Evolutionary conservation across 2,329 filamentous ascomycete genomes (phyloP).

Genomic region (Endoconidiophora laricicola): DNA sequence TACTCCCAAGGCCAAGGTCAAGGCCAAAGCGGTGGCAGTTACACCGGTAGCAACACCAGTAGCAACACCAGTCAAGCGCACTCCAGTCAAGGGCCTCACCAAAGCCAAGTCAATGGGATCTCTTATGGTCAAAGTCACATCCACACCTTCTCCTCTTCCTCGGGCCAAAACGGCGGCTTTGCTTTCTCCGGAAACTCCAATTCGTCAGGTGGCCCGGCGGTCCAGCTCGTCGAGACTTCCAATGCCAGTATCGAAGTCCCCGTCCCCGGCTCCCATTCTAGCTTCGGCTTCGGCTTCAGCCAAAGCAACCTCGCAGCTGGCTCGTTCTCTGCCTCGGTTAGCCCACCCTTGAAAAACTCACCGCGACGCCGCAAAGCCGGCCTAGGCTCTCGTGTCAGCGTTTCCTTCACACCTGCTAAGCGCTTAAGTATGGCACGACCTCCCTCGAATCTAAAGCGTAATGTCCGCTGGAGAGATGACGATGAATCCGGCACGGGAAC

Average conservation of each 20-base stretch:
- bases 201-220: not conserved
- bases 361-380: constrained; percentile 61
- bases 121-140: not conserved
- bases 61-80: not conserved
- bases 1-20: constrained; percentile 1
- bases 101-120: constrained; percentile 12
- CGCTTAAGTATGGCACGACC: constrained; percentile 23
- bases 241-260: constrained; percentile 8
- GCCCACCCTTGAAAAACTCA: constrained; percentile 56
- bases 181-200: constrained; percentile 3
- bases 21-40: not conserved
- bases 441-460: constrained; percentile 45
- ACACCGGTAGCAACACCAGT: not conserved
- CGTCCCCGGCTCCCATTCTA: constrained; percentile 7
- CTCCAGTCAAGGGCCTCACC: constrained; percentile 3
- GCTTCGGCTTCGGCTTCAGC: constrained; percentile 18
- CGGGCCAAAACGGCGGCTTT: constrained; percentile 10
- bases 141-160: constrained; percentile 4
- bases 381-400: constrained; percentile 45
- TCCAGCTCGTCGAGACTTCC: constrained; percentile 10
- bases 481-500: constrained; percentile 70
- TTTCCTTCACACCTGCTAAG: constrained; percentile 71
- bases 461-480: constrained; percentile 85
- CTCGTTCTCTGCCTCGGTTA: constrained; percentile 8
- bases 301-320: not conserved